Percentiles rank a stretch among this genome's conserved stretches.
Evolutionary conservation across 2,329 filamentous ascomycete genomes (phyloP).

Genomic region (Trichoderma polysporum): DNA sequence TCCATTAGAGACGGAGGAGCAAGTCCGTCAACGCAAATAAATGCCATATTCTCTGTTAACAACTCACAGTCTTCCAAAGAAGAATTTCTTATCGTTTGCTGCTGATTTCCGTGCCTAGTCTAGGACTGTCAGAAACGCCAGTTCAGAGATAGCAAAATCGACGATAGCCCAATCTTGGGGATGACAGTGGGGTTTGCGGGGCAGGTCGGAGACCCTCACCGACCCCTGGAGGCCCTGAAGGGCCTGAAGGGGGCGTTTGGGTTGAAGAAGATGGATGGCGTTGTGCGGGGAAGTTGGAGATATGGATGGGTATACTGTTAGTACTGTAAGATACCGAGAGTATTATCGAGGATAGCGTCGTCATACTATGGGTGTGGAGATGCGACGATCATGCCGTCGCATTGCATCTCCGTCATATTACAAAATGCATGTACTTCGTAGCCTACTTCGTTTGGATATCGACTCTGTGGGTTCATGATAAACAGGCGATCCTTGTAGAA

Average conservation of each 20-base stretch:
- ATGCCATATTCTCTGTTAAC: neutral
- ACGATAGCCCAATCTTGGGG: neutral
- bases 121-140: neutral
- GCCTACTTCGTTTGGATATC: neutral
- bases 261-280: neutral
- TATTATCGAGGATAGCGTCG: neutral
- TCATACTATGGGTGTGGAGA: neutral
- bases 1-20: neutral
- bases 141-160: neutral
- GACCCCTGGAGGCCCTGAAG: conserved; percentile 19
- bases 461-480: neutral
- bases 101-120: neutral
- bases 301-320: neutral
- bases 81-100: neutral
- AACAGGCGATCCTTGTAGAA: neutral
- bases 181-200: conserved; percentile 1
- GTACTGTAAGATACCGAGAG: neutral
- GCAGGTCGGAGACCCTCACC: conserved; percentile 24
- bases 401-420: neutral
- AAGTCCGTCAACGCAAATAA: neutral
- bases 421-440: neutral
- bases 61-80: neutral
- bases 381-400: conserved; percentile 1
- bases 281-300: conserved; percentile 13
- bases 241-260: neutral